Evolutionary conservation across 1,284 basidiomycete species (phyloP).

Genomic region (Cryptococcus jaspeensis): DNA sequence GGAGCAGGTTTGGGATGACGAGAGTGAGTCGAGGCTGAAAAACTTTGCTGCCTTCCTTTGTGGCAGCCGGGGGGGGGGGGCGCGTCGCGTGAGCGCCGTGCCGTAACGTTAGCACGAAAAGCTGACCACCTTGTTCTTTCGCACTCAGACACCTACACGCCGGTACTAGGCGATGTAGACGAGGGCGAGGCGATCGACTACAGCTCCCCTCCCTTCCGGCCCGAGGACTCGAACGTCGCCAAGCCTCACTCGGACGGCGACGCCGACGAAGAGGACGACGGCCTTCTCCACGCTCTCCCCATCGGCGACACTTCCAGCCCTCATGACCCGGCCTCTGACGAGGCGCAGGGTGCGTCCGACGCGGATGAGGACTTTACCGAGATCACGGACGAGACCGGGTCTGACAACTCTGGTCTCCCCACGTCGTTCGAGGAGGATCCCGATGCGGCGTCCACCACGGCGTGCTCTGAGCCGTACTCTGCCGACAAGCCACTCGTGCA

Average conservation of each 20-base stretch:
- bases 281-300: conserved; percentile 31
- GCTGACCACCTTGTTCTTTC: background rate
- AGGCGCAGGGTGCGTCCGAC: conserved; percentile 23
- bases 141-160: conserved; percentile 37
- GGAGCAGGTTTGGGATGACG: conserved; percentile 23
- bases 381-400: conserved; percentile 30
- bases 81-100: background rate
- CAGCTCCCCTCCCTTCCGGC: conserved; percentile 45
- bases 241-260: conserved; percentile 10
- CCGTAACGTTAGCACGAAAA: background rate
- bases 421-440: conserved; percentile 49
- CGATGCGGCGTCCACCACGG: conserved; percentile 39
- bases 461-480: conserved; percentile 63
- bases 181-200: conserved; percentile 34
- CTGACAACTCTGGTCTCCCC: conserved; percentile 20
- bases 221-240: conserved; percentile 26
- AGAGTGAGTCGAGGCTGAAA: conserved; percentile 33
- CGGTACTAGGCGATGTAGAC: conserved; percentile 25
- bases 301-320: conserved; percentile 21
- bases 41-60: background rate
- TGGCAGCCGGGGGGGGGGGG: background rate
- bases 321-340: conserved; percentile 29
- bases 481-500: conserved; percentile 65
- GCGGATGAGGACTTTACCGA: conserved; percentile 38
- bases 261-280: conserved; percentile 26